Conservation (phyloP, 257 asterid genomes). For the Ehretia macrophylla region DNA sequence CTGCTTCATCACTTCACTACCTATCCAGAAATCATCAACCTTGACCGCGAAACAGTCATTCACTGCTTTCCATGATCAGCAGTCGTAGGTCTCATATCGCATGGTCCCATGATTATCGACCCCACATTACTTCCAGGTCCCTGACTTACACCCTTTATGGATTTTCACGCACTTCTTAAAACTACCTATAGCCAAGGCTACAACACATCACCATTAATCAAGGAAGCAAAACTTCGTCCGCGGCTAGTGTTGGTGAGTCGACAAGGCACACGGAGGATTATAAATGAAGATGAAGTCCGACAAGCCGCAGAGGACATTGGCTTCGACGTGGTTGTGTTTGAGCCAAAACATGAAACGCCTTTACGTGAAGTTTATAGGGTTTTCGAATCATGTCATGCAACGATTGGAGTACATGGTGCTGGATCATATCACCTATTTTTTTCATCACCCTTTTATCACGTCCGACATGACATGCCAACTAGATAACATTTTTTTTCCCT, state of each 20-base stretch:
- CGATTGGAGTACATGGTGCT: slow-evolving; percentile 94
- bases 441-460: no score
- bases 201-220: not conserved
- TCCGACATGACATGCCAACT: no score
- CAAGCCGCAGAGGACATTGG: slow-evolving; percentile 52
- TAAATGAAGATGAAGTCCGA: slow-evolving; percentile 52
- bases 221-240: not conserved
- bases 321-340: slow-evolving; percentile 53
- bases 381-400: slow-evolving; percentile 75
- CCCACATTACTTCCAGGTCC: slow-evolving; percentile 33
- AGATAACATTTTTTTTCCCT: no score
- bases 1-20: slow-evolving; percentile 58
- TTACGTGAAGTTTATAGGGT: slow-evolving; percentile 54
- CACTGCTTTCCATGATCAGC: slow-evolving; percentile 91
- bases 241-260: slow-evolving; percentile 26
- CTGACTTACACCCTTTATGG: slow-evolving; percentile 47
- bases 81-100: slow-evolving; percentile 63
- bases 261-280: slow-evolving; percentile 65
- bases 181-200: not conserved
- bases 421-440: slow-evolving; percentile 90
- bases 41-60: slow-evolving; percentile 35
- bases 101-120: slow-evolving; percentile 62
- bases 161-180: slow-evolving; percentile 52
- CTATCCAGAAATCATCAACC: slow-evolving; percentile 50
- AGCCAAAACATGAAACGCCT: slow-evolving; percentile 61